A percentile compares a stretch with the other conserved stretches of the same genome.
phyloP scores from a whole-genome alignment of 257 asterid genomes.

The Solanum tacnaense region DNA sequence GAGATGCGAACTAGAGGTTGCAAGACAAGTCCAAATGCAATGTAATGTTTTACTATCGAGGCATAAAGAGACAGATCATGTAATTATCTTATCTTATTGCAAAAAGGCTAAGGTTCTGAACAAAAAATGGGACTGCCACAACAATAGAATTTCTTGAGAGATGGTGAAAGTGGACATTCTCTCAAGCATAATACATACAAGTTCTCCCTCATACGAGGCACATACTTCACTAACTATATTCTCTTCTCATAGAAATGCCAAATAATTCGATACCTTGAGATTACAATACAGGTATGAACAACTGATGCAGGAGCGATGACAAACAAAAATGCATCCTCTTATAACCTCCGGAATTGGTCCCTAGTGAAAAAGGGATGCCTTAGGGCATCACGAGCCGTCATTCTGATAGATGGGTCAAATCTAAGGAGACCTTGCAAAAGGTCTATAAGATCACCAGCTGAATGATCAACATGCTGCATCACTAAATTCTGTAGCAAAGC shows the following conservation, averaged over 20 bases:
- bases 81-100: neutral
- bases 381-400: constrained; percentile 33
- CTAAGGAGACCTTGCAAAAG: constrained; percentile 38
- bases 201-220: neutral
- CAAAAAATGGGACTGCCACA: neutral
- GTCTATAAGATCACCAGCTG: constrained; percentile 44
- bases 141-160: neutral
- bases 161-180: neutral
- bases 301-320: neutral
- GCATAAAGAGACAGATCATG: neutral
- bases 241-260: neutral
- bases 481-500: constrained; percentile 28
- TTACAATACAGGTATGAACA: neutral
- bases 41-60: neutral
- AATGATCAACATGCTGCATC: constrained; percentile 45
- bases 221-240: neutral
- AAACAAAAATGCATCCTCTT: neutral
- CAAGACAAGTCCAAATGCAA: neutral
- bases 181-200: neutral
- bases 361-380: constrained; percentile 36
- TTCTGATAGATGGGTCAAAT: constrained; percentile 30
- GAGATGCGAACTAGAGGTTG: neutral
- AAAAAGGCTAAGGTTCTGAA: neutral
- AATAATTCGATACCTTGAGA: neutral
- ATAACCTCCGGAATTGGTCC: constrained; percentile 17